These are phyloP conservation scores for Talaromyces trachyspermus DNA, from an alignment of 495 filamentous ascomycete species.

Conservation along the genomic window DNA sequence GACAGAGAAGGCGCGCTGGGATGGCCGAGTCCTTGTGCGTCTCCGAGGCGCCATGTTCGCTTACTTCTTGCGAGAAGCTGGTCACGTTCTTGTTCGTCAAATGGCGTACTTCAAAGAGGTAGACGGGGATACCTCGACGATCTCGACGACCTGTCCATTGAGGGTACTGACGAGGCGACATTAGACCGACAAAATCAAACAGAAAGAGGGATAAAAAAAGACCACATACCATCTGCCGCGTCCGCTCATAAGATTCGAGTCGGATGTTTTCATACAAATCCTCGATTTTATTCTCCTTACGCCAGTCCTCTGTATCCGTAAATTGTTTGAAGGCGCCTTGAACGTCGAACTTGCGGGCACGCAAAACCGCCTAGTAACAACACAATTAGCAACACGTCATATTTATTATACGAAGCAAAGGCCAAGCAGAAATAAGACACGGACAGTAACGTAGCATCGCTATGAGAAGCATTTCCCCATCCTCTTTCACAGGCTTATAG, in stretches of 20 bases:
- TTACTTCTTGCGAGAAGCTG: conserved; percentile 55
- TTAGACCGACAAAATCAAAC: conserved; percentile 3
- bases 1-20: conserved; percentile 62
- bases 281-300: conserved; percentile 67
- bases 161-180: conserved; percentile 54
- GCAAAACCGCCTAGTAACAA: conserved; percentile 63
- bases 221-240: conserved; percentile 59
- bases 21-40: conserved; percentile 43
- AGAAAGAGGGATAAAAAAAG: not conserved
- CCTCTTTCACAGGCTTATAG: conserved; percentile 47
- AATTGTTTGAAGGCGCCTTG: conserved; percentile 76
- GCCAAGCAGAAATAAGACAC: conserved; percentile 18
- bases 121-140: conserved; percentile 80
- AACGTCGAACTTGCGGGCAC: conserved; percentile 67
- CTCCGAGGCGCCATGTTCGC: conserved; percentile 50
- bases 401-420: not conserved
- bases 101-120: conserved; percentile 78
- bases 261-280: conserved; percentile 72
- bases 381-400: conserved; percentile 6
- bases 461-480: conserved; percentile 49
- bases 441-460: conserved; percentile 76
- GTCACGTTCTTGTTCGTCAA: conserved; percentile 72
- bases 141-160: conserved; percentile 89
- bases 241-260: conserved; percentile 71
- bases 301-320: conserved; percentile 82